phyloP scores from a whole-genome alignment of 2,329 filamentous ascomycete species.

The Pezicula neosporulosa region DNA sequence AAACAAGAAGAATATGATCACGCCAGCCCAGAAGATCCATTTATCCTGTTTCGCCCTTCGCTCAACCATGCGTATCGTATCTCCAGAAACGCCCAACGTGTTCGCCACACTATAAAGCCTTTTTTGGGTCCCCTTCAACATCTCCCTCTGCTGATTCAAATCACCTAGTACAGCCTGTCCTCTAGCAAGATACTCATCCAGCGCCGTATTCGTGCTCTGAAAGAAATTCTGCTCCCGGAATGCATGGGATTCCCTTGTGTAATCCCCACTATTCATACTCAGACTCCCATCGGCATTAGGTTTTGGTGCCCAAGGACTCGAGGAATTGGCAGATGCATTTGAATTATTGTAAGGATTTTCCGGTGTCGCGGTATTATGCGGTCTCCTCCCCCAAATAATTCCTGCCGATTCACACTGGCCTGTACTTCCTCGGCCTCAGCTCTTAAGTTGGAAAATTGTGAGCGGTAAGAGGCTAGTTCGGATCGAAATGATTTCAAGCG shows the following conservation, averaged over 20 bases:
- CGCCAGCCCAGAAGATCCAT: slow-evolving; percentile 92
- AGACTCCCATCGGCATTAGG: slow-evolving; percentile 21
- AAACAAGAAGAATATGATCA: slow-evolving; percentile 83
- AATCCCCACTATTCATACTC: slow-evolving; percentile 54
- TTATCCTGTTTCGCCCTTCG: slow-evolving; percentile 90
- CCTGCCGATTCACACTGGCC: slow-evolving; percentile 64
- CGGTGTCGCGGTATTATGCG: slow-evolving; percentile 76
- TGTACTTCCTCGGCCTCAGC: slow-evolving; percentile 71
- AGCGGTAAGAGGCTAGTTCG: slow-evolving; percentile 77
- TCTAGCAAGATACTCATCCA: slow-evolving; percentile 92
- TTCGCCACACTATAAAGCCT: slow-evolving; percentile 90
- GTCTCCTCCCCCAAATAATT: slow-evolving; percentile 81
- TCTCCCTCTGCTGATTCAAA: slow-evolving; percentile 84
- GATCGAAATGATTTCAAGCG: slow-evolving; percentile 80
- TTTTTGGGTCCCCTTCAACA: slow-evolving; percentile 91
- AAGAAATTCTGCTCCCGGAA: slow-evolving; percentile 90
- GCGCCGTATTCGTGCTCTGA: slow-evolving; percentile 71
- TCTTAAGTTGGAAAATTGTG: slow-evolving; percentile 75
- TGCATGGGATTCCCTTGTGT: slow-evolving; percentile 74
- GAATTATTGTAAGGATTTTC: slow-evolving; percentile 87
- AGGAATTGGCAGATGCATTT: slow-evolving; percentile 22
- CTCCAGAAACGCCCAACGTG: slow-evolving; percentile 87
- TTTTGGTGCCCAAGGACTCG: slow-evolving; percentile 25
- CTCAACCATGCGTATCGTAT: slow-evolving; percentile 97
- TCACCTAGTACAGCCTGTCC: slow-evolving; percentile 89